These are phyloP conservation scores for Parietaria judaica DNA, from an alignment of 306 rosid species.

Conservation along the genomic window DNA sequence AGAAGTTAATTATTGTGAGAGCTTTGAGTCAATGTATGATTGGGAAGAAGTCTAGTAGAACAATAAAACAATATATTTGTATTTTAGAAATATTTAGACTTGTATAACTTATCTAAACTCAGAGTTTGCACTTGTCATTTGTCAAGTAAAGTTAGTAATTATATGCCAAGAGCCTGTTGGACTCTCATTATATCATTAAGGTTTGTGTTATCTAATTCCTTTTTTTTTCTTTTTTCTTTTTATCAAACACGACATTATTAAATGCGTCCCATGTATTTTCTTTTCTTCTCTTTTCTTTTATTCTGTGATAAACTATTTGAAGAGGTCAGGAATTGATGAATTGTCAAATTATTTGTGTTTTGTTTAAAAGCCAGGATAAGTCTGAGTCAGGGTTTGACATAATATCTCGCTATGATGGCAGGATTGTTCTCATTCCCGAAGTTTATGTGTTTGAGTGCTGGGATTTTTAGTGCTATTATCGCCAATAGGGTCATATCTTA, in stretches of 20 bases:
- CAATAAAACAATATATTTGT: background rate
- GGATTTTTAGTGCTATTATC: conserved; percentile 42
- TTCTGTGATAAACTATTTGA: background rate
- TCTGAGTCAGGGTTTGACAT: conserved; percentile 59
- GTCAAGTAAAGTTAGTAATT: background rate
- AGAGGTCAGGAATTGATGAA: background rate
- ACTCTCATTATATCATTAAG: background rate
- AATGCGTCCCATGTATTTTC: background rate
- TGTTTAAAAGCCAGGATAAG: conserved; percentile 20
- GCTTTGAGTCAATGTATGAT: too few species aligned
- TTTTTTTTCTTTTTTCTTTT: too few species aligned
- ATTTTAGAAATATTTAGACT: background rate
- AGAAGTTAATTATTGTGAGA: too few species aligned
- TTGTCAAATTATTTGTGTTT: background rate
- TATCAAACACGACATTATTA: background rate
- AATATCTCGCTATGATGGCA: conserved; percentile 80
- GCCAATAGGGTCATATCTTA: conserved; percentile 32
- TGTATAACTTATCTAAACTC: background rate
- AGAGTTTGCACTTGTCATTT: background rate
- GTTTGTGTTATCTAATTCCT: background rate
- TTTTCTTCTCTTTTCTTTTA: background rate
- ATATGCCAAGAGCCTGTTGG: background rate
- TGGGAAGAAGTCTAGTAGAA: too few species aligned
- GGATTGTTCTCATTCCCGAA: conserved; percentile 56
- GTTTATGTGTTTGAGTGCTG: conserved; percentile 48